These are phyloP conservation scores for Theileria parva DNA, from an alignment of 169 alveolate genomes.

Conservation along the genomic window DNA sequence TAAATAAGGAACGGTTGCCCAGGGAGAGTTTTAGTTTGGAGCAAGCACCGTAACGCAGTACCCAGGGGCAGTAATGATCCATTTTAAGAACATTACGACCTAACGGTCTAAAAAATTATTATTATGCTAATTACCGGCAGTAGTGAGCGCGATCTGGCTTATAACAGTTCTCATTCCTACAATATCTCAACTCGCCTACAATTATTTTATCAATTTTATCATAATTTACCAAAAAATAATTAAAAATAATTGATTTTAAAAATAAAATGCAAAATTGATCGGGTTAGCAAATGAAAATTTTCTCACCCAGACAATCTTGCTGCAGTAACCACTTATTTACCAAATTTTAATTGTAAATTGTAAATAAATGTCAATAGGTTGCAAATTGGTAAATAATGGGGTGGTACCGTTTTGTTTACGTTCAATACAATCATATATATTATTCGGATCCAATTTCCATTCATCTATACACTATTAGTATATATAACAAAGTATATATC, in stretches of 20 bases:
- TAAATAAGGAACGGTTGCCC: background rate
- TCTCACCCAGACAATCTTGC: background rate
- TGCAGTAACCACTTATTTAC: background rate
- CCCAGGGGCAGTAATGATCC: constrained; percentile 72
- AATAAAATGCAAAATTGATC: background rate
- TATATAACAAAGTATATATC: no score
- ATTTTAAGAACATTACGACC: constrained; percentile 62
- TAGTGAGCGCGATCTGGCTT: constrained; percentile 61
- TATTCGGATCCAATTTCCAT: constrained; percentile 42
- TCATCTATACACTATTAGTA: constrained; percentile 2
- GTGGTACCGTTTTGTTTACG: constrained; percentile 54
- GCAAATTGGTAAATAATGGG: background rate
- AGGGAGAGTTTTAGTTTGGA: no score
- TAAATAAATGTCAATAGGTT: no score
- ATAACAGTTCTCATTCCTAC: constrained; percentile 53
- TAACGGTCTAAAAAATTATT: constrained; percentile 39
- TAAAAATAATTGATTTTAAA: background rate
- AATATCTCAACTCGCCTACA: constrained; percentile 57
- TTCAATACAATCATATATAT: constrained; percentile 50
- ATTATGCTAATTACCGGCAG: constrained; percentile 24
- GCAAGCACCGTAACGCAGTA: background rate
- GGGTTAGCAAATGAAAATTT: background rate
- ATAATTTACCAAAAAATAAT: background rate
- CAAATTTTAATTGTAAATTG: no score
- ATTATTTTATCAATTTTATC: background rate